Evolutionary conservation across 2,329 filamentous ascomycete genomes (phyloP), one percentile per base, ranked within the genome.

Genomic region (Aureobasidium sp.): DNA sequence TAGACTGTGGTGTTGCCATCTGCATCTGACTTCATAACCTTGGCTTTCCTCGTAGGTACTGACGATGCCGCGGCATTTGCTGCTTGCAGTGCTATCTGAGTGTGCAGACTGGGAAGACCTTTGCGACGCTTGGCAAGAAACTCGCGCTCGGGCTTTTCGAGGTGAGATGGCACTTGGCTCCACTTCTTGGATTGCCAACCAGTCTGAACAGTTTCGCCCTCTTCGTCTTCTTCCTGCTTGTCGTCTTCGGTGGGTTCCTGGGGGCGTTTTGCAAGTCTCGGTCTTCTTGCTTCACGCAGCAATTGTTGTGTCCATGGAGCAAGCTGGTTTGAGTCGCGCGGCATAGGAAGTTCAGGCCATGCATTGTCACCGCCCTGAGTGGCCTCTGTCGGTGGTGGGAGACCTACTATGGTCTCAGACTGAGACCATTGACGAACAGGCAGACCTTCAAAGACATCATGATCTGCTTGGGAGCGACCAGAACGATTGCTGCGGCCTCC

Each of bases 371-470:
- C 79, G 14, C 41, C 84, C 81, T 10, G 81, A 78, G 13, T 84
- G 8, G 32, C 39, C 84, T 58, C 90, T 86, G 66, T 85, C 85
- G 70, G 93, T 78, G 45, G 78, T 87, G 61, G 90, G 82, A 75
- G 79, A 80, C 65, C 66, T 13, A 67, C 61, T 30, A 53, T 62
- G 11, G 61, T 66, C 61, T 76, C 75, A 63, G 88, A 85, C 61
- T 89, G 86, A 21, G 21, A 21, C 88, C 91, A 97, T 82, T 96
- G 91, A 70, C 91, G 88, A 62, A 97, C 88, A 14, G 93, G 93
- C 11, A 97, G 82, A 63, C 91, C 90, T 81, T 83, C 79, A 54
- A 84, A 81, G 53, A 86, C 79, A 77, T 88, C 86, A 71, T 87
- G 84, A 66, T 89, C 85, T 59, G 81, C 77, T 66, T 83, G 81